Evolutionary conservation across 1,139 yeast species (phyloP).

Genomic region (Protomyces inundatus): DNA sequence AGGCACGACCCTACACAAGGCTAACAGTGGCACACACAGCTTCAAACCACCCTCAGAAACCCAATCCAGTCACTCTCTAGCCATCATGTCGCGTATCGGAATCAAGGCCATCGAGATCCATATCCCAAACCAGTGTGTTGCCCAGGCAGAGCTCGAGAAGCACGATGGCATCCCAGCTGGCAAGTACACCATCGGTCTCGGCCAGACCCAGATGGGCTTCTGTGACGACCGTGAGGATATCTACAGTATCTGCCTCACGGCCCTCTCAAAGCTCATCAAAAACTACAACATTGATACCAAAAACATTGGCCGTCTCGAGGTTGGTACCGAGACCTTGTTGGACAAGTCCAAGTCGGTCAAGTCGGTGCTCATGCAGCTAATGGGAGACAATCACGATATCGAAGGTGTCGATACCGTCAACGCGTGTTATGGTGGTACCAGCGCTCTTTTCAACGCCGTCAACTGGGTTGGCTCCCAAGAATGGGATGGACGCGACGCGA

Average conservation of each 20-base stretch:
- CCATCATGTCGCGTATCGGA: constrained; percentile 58
- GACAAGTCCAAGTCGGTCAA: constrained; percentile 97
- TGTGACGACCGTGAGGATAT: constrained; percentile 97
- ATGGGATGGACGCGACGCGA: constrained; percentile 98
- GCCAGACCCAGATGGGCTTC: constrained; percentile 96
- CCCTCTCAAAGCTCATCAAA: constrained; percentile 63
- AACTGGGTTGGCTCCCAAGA: constrained; percentile 95
- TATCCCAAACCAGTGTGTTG: constrained; percentile 79
- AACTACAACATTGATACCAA: constrained; percentile 77
- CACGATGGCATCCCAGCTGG: constrained; percentile 86
- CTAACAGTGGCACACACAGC: too few species aligned
- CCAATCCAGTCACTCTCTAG: background rate
- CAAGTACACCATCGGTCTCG: constrained; percentile 95
- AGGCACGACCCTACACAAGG: too few species aligned
- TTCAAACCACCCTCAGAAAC: too few species aligned
- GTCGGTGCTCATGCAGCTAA: constrained; percentile 90
- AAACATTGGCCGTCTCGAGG: constrained; percentile 90
- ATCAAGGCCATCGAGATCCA: constrained; percentile 93
- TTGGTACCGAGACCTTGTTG: constrained; percentile 94
- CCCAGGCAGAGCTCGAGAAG: constrained; percentile 80
- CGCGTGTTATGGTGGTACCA: constrained; percentile 99
- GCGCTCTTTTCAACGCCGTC: constrained; percentile 85
- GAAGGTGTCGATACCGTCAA: constrained; percentile 96
- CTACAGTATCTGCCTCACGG: constrained; percentile 86
- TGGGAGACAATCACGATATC: constrained; percentile 80